phyloP scores from a whole-genome alignment of 1,284 basidiomycete species.

The Entoloma clypeatum region DNA sequence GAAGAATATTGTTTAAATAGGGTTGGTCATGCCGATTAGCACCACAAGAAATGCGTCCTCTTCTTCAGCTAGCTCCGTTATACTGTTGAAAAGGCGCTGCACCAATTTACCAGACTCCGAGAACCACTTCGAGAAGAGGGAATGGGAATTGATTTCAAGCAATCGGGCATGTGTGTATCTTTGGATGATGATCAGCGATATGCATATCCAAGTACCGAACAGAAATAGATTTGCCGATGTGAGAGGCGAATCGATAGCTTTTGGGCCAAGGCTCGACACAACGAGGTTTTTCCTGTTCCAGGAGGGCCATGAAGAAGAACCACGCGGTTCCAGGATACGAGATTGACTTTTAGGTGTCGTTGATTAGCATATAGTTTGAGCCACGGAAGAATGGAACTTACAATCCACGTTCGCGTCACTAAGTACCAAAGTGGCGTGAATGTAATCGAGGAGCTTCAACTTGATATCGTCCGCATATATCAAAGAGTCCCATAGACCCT shows the following conservation, averaged over 20 bases:
- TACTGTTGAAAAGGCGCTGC: slow-evolving; percentile 86
- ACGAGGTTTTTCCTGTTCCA: slow-evolving; percentile 95
- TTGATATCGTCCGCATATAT: slow-evolving; percentile 93
- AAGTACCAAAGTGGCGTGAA: slow-evolving; percentile 88
- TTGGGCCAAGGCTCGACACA: slow-evolving; percentile 93
- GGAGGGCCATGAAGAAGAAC: slow-evolving; percentile 95
- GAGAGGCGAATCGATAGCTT: slow-evolving; percentile 92
- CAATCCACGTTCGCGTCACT: slow-evolving; percentile 88
- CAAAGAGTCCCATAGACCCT: slow-evolving; percentile 89
- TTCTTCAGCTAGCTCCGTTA: slow-evolving; percentile 87
- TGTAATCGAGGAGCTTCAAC: slow-evolving; percentile 85
- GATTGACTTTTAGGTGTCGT: slow-evolving; percentile 55
- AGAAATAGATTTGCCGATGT: slow-evolving; percentile 51
- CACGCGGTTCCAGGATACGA: slow-evolving; percentile 94
- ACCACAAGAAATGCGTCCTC: slow-evolving; percentile 91
- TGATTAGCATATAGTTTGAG: neutral
- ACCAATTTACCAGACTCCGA: slow-evolving; percentile 99
- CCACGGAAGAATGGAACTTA: slow-evolving; percentile 35
- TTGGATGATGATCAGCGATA: neutral
- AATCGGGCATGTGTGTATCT: slow-evolving; percentile 86
- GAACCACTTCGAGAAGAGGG: slow-evolving; percentile 96
- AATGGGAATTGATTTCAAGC: slow-evolving; percentile 97
- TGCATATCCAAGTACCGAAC: neutral
- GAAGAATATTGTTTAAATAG: slow-evolving; percentile 2
- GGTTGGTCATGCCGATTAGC: slow-evolving; percentile 73